These are phyloP conservation scores for Trichosporon ovoides DNA, from an alignment of 1,284 basidiomycete genomes.

Conservation along the genomic window DNA sequence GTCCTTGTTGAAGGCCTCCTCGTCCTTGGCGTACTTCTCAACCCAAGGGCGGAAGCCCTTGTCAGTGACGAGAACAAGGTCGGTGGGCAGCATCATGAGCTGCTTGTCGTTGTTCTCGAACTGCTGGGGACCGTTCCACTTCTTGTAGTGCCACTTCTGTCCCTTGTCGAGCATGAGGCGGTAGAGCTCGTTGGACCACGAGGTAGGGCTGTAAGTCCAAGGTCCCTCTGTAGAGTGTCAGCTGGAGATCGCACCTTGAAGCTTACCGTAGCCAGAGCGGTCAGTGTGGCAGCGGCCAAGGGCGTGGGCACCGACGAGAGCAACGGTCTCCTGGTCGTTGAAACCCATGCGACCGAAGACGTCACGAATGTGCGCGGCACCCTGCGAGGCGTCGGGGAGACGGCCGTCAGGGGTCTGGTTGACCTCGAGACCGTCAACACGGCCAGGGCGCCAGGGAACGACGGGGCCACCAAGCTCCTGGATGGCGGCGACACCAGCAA, in stretches of 20 bases:
- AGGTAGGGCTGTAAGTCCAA: constrained; percentile 48
- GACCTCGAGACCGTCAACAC: constrained; percentile 71
- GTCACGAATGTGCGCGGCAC: constrained; percentile 76
- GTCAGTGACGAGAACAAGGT: constrained; percentile 56
- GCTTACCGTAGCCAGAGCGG: constrained; percentile 64
- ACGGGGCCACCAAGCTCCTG: constrained; percentile 62
- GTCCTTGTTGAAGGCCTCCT: constrained; percentile 78
- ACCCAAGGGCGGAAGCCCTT: constrained; percentile 42
- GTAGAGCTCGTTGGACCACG: constrained; percentile 83
- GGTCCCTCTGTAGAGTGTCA: constrained; percentile 72
- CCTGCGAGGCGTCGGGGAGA: constrained; percentile 84
- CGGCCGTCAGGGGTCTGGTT: constrained; percentile 87
- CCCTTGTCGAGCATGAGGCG: constrained; percentile 63
- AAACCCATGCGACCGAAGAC: constrained; percentile 95
- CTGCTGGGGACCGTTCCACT: constrained; percentile 58
- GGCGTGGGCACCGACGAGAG: constrained; percentile 88
- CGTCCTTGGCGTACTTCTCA: constrained; percentile 74
- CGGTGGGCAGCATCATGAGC: constrained; percentile 94
- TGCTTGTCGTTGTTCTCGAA: constrained; percentile 79
- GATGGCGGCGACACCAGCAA: constrained; percentile 63
- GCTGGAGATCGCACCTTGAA: constrained; percentile 52
- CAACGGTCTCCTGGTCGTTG: constrained; percentile 95
- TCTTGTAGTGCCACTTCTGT: constrained; percentile 59
- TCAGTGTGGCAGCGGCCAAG: constrained; percentile 84
- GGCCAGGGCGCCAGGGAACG: constrained; percentile 81